Evolutionary conservation across 1,284 basidiomycete genomes (phyloP), one percentile per base, ranked within the genome.

Genomic region (Volvariella volvacea): DNA sequence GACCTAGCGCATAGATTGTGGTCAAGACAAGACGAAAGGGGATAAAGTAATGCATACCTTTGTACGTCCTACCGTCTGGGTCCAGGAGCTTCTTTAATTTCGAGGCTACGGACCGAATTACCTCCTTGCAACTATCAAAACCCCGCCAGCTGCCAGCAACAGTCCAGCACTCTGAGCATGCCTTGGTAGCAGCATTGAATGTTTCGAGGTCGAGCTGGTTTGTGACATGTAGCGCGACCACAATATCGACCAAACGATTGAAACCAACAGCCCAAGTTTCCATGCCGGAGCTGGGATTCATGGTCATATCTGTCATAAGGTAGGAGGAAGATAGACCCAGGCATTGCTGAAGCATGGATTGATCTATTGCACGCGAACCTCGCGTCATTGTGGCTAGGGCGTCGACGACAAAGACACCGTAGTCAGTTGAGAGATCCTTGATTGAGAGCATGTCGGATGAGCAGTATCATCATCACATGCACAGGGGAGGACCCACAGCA

Each of bases 131-230:
- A 20, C 76, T 74, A 37, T 78, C 75, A 49, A 88, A 61, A 15
- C 78, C 80, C 22, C 73, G 66, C 80, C 82, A 88, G 14, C 75
- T 74, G 0, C 76, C 77, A 0, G 80, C 76, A 3, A 79, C 76
- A 14, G 71, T 78, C 87, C 87, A 89, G 60, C 86, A 88, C 58
- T 89, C 87, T 2, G 85, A 86, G 56, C 86, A 88, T 4, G 87
- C 83, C 53, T 75, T 79, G 47, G 81, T 82, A 2, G 83, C 83
- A 33, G 71, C 76, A 54, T 78, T 80, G 36, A 89, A 62, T 2
- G 87, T 88, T 50, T 82, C 81, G 16, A 81, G 66, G 52, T 87
- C 80, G 40, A 88, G 71, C 53, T 84, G 78, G 30, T 70, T 67
- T 40, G 74, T 70, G 16, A 64, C 60, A 55, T 89, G 83, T 25